Percentiles rank a stretch among this genome's conserved stretches.
Conservation (phyloP, 2,329 filamentous ascomycete species). For the Trichocomaceae sp. region DNA sequence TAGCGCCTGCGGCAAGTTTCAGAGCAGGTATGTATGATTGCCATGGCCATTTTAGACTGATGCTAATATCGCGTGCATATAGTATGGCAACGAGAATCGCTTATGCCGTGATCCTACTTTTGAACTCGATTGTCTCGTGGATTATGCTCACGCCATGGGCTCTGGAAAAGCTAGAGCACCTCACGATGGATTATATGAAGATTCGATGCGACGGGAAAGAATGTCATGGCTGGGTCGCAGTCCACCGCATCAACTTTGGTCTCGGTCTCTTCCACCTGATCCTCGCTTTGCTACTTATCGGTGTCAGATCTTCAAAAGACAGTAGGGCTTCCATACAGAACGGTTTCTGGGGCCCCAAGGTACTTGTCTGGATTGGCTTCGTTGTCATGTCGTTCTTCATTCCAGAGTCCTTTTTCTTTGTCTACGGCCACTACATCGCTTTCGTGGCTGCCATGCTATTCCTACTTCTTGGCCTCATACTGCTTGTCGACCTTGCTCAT, state of each 20-base stretch:
- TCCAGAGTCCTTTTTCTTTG: conserved; percentile 86
- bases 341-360: conserved; percentile 97
- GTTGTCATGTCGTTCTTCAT: conserved; percentile 93
- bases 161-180: conserved; percentile 85
- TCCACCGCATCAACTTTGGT: conserved; percentile 96
- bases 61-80: conserved; percentile 20
- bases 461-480: conserved; percentile 81
- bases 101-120: conserved; percentile 85
- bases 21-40: conserved; percentile 65
- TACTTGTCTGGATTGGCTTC: conserved; percentile 79
- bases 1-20: conserved; percentile 92
- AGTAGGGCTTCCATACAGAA: conserved; percentile 86
- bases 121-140: conserved; percentile 97
- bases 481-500: conserved; percentile 91
- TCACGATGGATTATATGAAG: conserved; percentile 92
- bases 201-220: conserved; percentile 86
- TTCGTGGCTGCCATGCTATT: conserved; percentile 87
- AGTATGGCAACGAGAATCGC: conserved; percentile 96
- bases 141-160: conserved; percentile 99
- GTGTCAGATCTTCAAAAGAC: conserved; percentile 80
- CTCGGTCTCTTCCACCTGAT: conserved; percentile 90
- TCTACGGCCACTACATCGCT: conserved; percentile 92
- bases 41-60: not conserved
- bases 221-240: conserved; percentile 92
- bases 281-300: conserved; percentile 75